Base-by-base conservation (phyloP, 208 protist species). In the Leishmania lainsoni region DNA sequence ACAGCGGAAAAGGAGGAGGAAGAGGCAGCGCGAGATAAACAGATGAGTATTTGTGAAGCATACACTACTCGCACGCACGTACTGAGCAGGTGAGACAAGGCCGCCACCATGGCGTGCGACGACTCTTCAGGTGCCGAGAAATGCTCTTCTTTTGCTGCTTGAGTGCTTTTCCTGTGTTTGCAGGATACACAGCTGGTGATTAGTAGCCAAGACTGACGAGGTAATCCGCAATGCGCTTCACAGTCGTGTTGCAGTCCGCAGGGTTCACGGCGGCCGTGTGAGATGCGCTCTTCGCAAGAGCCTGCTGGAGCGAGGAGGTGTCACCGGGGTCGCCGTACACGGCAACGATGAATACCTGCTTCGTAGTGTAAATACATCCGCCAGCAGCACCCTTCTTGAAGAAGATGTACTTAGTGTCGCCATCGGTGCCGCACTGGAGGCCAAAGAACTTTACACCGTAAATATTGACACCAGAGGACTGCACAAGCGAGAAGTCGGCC, bases 321-420 rank as follows among this genome's bases (percentile, higher is more conserved):
- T 89, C 87, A 70, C 75, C 85, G 26, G 91, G 92, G 84, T 97
- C 93, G 26, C 94, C 94, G 76, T 97, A 97, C 4, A 97, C 90
- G 32, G 87, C 94, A 54, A 95, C 83, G 59, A 97, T 95, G 78
- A 94, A 90, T 6, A 91, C 80, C 76, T 96, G 91, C 84, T 96
- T 96, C 12, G 94, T 93, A 16, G 92, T 95, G 83, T 93, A 96
- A 76, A 97, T 89, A 76, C 92, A 97, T 2, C 92, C 94, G 39
- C 94, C 94, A 63, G 92, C 93, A 5, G 87, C 90, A 70, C 94
- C 94, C 78, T 96, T 96, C 87, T 97, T 97, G 79, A 96, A 96
- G 80, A 96, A 94, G 81, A 97, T 91, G 88, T 92, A 95, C 72
- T 92, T 92, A 85, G 86, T 87, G 71, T 94, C 82, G 5, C 90